Percentiles rank a stretch among this genome's conserved stretches.
phyloP scores from a whole-genome alignment of 306 rosid species.

The Casuarina equisetifolia region DNA sequence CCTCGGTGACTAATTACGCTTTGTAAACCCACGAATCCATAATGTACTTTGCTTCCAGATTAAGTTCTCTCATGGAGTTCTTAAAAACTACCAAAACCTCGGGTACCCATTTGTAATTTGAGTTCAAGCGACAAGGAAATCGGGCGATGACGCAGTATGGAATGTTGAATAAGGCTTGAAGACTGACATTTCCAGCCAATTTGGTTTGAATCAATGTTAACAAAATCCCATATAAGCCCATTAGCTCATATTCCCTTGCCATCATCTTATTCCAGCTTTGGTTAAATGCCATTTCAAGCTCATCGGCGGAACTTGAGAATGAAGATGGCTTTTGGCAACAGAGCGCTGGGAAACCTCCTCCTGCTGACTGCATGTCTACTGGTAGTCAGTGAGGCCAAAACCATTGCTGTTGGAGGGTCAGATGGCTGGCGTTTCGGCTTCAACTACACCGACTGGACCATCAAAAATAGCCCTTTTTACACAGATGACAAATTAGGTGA shows the following conservation, averaged over 20 bases:
- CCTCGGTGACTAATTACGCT: too few species aligned
- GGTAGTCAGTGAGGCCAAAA: conserved; percentile 35
- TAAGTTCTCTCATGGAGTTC: too few species aligned
- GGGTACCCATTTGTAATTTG: too few species aligned
- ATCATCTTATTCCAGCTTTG: background rate
- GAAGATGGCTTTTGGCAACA: conserved; percentile 23
- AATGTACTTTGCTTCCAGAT: too few species aligned
- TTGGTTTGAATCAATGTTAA: too few species aligned
- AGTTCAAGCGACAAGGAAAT: too few species aligned
- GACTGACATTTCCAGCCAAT: too few species aligned
- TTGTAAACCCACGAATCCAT: too few species aligned
- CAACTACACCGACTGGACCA: conserved; percentile 69
- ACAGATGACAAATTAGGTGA: conserved; percentile 51
- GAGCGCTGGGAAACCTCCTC: conserved; percentile 25
- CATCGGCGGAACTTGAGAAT: background rate
- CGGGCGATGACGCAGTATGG: too few species aligned
- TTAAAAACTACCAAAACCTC: too few species aligned
- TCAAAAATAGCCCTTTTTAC: conserved; percentile 57
- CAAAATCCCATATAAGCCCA: background rate
- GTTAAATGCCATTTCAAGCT: background rate
- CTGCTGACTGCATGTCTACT: conserved; percentile 29
- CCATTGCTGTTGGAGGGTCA: conserved; percentile 59
- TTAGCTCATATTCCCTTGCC: background rate
- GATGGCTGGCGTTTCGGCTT: conserved; percentile 66
- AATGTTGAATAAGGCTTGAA: too few species aligned